Evolutionary conservation across 1,284 basidiomycete species (phyloP), one percentile per base, ranked within the genome.

Genomic region (Apiotrichum montevideense): DNA sequence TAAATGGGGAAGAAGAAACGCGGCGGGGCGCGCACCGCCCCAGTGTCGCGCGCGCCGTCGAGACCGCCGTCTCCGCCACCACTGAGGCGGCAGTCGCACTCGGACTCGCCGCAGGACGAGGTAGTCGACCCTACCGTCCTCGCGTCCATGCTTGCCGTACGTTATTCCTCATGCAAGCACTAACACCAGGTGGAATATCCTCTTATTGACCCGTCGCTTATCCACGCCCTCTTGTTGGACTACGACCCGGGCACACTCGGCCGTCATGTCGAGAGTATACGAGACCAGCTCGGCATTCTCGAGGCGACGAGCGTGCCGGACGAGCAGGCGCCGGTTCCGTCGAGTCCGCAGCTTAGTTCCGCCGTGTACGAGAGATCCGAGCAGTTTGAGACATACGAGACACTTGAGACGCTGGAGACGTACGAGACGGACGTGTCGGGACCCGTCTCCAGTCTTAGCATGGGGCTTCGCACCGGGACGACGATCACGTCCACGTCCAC

Each of bases 231-330:
- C 8, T 35, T 77, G 3, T 66, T 68, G 11, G 75, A 77, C 56
- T 69, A 74, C 47, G 62, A 66, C 32, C 61, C 68, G 1, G 52
- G 57, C 3, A 46, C 59, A 6, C 60, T 77, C 21, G 21, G 45
- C 6, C 43, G 57, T 1, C 57, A 69, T 21, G 50, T 70, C 8
- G 56, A 57, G 6, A 57, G 55, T 5, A 70, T 77, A 13, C 62
- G 67, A 37, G 71, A 70, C 5, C 69, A 75, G 52, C 64, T 77
- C 6, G 74, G 63, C 32, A 67, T 73, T 43, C 59, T 77, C 41
- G 68, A 77, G 61, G 75, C 75, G 3, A 67, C 69, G 3, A 57
- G 67, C 3, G 71, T 77, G 0, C 73, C 75, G 2, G 74, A 77
- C 53, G 63, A 53, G 6, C 56, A 52, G n/a, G 55, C 56, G n/a